These are phyloP conservation scores for Stemphylium beticola DNA, from an alignment of 2,329 filamentous ascomycete genomes.

Conservation along the genomic window DNA sequence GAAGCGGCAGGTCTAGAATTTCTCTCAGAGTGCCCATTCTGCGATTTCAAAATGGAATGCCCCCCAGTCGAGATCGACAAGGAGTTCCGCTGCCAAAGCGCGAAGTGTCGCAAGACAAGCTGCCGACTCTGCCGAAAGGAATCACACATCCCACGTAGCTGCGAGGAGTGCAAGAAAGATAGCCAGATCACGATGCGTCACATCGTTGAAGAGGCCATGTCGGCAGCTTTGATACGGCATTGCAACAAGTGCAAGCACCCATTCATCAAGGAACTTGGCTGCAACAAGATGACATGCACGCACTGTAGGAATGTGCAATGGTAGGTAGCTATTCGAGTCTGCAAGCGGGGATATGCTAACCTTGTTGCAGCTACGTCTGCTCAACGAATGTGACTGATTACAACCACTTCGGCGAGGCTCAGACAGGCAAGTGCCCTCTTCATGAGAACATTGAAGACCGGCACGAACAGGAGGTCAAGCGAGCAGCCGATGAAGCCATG, in stretches of 20 bases:
- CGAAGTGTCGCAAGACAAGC: constrained; percentile 64
- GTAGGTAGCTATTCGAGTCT: constrained; percentile 43
- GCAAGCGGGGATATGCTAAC: constrained; percentile 6
- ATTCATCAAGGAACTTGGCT: constrained; percentile 79
- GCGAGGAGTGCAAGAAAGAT: constrained; percentile 68
- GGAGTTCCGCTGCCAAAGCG: constrained; percentile 75
- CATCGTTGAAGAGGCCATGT: constrained; percentile 83
- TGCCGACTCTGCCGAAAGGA: constrained; percentile 67
- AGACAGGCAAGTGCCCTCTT: constrained; percentile 64
- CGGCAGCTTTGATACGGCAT: constrained; percentile 73
- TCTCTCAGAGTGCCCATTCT: constrained; percentile 80
- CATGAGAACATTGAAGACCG: constrained; percentile 68
- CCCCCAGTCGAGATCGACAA: constrained; percentile 70
- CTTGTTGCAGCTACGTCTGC: constrained; percentile 69
- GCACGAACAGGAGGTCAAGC: constrained; percentile 67
- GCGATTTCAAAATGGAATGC: constrained; percentile 78
- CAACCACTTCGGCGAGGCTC: constrained; percentile 69
- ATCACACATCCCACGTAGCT: constrained; percentile 75
- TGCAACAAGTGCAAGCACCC: constrained; percentile 77
- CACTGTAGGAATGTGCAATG: constrained; percentile 63
- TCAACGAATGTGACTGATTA: constrained; percentile 68
- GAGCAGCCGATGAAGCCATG: constrained; percentile 65
- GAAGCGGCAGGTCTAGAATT: constrained; percentile 73
- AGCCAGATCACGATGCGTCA: constrained; percentile 67
- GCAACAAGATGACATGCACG: constrained; percentile 82